Evolutionary conservation across 305 asterid species (phyloP).

Genomic region (Solanum aculeatissimum): DNA sequence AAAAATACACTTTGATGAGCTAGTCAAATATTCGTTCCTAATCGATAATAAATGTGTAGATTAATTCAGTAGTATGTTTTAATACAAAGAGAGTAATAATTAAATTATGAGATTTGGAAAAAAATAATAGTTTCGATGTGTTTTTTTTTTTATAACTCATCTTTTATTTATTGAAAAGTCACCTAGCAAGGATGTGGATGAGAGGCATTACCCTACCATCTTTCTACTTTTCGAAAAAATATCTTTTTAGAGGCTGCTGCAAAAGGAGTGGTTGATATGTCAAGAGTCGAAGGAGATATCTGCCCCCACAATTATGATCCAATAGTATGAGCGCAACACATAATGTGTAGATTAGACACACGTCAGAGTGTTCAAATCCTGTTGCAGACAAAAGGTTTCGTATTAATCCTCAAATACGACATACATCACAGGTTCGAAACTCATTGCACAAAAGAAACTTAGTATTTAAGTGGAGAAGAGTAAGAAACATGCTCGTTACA

Average conservation of each 20-base stretch:
- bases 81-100: background rate
- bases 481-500: background rate
- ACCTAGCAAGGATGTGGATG: background rate
- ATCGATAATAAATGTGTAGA: background rate
- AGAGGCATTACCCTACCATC: background rate
- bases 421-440: background rate
- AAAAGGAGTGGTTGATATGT: background rate
- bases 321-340: background rate
- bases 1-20: no score
- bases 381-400: background rate
- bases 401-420: background rate
- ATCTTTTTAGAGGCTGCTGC: background rate
- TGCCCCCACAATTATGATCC: background rate
- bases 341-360: background rate
- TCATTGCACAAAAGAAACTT: background rate
- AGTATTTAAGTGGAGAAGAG: background rate
- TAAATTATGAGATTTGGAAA: background rate
- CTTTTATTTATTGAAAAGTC: background rate
- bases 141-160: background rate
- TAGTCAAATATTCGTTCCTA: no score
- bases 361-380: background rate
- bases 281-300: background rate
- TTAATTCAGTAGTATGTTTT: background rate
- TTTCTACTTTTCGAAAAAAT: background rate
- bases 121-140: background rate